These are phyloP conservation scores for Botrytis tulipae DNA, from an alignment of 2,329 filamentous ascomycete species.

Conservation along the genomic window DNA sequence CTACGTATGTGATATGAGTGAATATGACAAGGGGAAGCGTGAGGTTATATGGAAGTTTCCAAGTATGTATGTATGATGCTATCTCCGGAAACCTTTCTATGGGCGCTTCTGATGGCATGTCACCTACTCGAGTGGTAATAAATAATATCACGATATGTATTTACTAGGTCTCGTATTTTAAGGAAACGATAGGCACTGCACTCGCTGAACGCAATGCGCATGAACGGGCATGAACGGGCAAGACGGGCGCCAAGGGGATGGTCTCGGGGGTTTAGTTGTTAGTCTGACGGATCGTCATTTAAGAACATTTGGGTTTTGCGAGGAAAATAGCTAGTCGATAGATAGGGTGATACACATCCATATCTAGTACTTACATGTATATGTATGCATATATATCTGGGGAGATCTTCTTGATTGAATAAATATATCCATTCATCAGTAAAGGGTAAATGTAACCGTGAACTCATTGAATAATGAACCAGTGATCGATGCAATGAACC, in stretches of 20 bases:
- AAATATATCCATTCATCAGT: not conserved
- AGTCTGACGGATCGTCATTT: not conserved
- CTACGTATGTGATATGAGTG: not conserved
- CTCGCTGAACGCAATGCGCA: not conserved
- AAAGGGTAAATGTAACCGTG: not conserved
- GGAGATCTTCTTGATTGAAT: not conserved
- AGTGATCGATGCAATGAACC: not conserved
- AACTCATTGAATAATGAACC: not conserved
- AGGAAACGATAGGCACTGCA: not conserved
- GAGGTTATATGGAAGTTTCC: not conserved
- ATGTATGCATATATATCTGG: not conserved
- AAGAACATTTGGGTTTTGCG: not conserved
- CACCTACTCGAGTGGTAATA: not conserved
- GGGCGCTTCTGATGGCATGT: not conserved
- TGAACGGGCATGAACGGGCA: too few species aligned
- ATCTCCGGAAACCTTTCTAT: not conserved
- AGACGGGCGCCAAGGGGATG: not conserved
- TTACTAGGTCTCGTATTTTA: not conserved
- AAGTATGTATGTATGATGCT: not conserved
- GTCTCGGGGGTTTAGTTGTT: not conserved
- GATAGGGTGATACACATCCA: too few species aligned
- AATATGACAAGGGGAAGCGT: not conserved
- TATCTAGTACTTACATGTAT: too few species aligned
- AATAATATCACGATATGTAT: not conserved
- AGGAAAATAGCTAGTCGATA: not conserved